A percentile compares a stretch with the other conserved stretches of the same genome.
Conservation (phyloP, 306 rosid species). For the Purshia tridentata region DNA sequence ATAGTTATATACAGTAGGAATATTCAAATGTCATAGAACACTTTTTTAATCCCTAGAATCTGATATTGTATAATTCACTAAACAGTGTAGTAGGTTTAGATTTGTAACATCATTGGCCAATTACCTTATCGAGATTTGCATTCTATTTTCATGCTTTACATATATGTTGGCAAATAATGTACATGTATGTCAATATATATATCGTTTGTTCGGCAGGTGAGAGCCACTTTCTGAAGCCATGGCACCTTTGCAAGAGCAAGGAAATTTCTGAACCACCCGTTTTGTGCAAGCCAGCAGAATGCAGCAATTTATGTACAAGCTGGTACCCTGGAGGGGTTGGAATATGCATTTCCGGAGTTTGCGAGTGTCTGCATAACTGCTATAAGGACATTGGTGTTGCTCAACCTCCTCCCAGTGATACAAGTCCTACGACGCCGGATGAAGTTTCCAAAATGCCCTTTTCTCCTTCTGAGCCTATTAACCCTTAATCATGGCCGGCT, state of each 20-base stretch:
- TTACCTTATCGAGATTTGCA: no score
- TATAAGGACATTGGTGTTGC: not conserved
- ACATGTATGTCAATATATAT: no score
- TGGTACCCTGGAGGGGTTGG: conserved; percentile 1
- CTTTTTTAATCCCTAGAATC: no score
- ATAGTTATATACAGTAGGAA: not conserved
- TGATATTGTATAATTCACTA: no score
- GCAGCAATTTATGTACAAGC: not conserved
- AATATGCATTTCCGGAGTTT: not conserved
- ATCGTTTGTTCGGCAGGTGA: not conserved
- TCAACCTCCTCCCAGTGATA: not conserved
- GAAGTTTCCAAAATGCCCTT: not conserved
- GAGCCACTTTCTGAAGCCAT: conserved; percentile 10
- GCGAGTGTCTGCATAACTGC: conserved; percentile 10
- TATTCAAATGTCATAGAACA: no score
- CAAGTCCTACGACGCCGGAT: no score
- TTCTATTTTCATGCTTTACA: not conserved
- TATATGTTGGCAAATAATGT: not conserved
- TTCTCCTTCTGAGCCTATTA: not conserved
- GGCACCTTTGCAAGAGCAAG: conserved; percentile 1
- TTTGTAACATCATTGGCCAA: no score
- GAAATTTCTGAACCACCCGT: not conserved
- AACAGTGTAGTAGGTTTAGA: no score
- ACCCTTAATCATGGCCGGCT: no score
- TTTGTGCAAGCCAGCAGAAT: not conserved